Evolutionary conservation across 2,329 filamentous ascomycete species (phyloP), one percentile per base, ranked within the genome.

Genomic region (Aspergillus puulaauensis): DNA sequence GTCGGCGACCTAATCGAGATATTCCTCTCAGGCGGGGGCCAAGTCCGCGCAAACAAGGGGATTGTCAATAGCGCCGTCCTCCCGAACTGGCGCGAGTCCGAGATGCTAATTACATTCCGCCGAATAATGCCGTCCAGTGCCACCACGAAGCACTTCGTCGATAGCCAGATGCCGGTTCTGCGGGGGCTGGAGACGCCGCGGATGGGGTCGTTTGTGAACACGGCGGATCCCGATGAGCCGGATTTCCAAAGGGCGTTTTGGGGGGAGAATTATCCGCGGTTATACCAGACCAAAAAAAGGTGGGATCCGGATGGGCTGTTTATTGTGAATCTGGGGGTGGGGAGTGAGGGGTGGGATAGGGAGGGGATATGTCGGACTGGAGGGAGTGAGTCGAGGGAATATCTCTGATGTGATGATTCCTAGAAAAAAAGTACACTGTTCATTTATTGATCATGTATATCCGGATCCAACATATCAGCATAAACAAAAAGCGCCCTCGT

Each of bases 161-260:
- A 27, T 8, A 41, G 23, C 17, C 33, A 14, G 12, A 23, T 51
- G 35, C 19, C 35, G 15, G 2, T 1, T 14, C 21, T 51, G 15
- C 37, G 37, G 6, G 23, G 6, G 8, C 9, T 51, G 14, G 48
- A 51, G 15, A n/a, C 12, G 14, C 35, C 35, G 15, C 1, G 59
- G 21, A 67, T 68, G 62, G 75, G 73, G 12, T 66, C 69, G 1
- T 77, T 77, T 52, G 52, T 70, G 17, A 77, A 77, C 48, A 73
- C 75, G 59, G 75, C 75, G 5, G 70, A 77, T 59, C 67, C 71
- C 8, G 70, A 68, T n/a, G 75, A 79, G 61, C 70, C 74, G 5
- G 61, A 71, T 24, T 78, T 73, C 64, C 72, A 77, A 56, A 24
- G 69, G 19, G 64, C 71, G 6, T 79, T 78, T 61, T 79, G 72